A percentile compares a stretch with the other conserved stretches of the same genome.
Conservation (phyloP, 2,329 filamentous ascomycete species). For the Xylaria sp. region DNA sequence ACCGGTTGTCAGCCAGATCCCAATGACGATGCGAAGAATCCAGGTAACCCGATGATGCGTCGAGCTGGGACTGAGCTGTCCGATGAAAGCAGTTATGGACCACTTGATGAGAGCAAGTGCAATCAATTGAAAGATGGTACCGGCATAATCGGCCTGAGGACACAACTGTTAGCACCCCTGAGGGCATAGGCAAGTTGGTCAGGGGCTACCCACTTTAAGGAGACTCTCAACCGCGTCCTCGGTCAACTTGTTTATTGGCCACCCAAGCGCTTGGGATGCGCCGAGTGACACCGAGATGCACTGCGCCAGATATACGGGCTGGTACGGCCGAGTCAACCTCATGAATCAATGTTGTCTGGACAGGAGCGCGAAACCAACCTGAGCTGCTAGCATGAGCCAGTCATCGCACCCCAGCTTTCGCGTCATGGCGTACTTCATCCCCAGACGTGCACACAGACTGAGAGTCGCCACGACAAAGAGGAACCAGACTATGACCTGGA, state of each 20-base stretch:
- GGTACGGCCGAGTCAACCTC: neutral
- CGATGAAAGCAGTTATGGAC: conserved; percentile 21
- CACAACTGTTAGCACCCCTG: neutral
- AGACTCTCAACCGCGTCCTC: conserved; percentile 12
- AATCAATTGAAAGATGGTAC: conserved; percentile 20
- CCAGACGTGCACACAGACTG: conserved; percentile 15
- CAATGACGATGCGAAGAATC: conserved; percentile 15
- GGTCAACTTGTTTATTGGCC: conserved; percentile 11
- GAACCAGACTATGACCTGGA: conserved; percentile 21
- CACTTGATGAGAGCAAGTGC: conserved; percentile 23
- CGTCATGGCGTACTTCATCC: conserved; percentile 21
- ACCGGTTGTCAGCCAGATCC: conserved; percentile 17
- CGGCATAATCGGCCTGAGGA: conserved; percentile 23
- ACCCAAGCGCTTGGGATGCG: conserved; percentile 21
- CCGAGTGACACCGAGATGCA: conserved; percentile 23
- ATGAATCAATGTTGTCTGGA: neutral
- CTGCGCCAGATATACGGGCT: conserved; percentile 22
- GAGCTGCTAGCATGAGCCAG: conserved; percentile 21
- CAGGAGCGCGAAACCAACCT: conserved; percentile 14
- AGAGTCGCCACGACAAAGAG: conserved; percentile 19
- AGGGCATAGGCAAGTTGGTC: neutral
- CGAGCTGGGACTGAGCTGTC: conserved; percentile 18
- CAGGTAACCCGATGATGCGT: conserved; percentile 15
- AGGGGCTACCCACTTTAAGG: conserved; percentile 13
- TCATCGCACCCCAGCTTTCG: conserved; percentile 21